Evolutionary conservation across 495 filamentous ascomycete species (phyloP).

Genomic region (Staphylotrichum tortipilum): DNA sequence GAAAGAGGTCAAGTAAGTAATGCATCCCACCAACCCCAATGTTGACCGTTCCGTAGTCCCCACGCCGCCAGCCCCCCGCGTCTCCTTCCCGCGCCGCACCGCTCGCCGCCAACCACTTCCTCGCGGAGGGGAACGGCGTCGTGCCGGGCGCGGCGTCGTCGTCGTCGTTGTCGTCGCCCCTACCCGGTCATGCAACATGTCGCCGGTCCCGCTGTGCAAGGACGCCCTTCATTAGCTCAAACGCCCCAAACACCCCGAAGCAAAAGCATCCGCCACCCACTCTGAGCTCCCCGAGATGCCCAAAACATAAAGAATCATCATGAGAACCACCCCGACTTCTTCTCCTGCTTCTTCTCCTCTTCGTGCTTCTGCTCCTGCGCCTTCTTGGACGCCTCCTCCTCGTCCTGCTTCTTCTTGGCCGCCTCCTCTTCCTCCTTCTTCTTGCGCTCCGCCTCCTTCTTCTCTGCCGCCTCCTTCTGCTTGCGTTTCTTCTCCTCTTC

Average conservation of each 20-base stretch:
- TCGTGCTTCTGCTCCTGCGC: constrained; percentile 11
- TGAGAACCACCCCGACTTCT: constrained; percentile 12
- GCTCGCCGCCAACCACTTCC: background rate
- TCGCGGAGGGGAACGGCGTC: background rate
- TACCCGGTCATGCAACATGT: background rate
- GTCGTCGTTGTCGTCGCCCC: background rate
- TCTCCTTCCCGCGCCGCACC: background rate
- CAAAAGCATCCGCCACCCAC: no score
- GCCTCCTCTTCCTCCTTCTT: constrained; percentile 18
- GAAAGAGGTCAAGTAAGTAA: constrained; percentile 1
- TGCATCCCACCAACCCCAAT: constrained; percentile 2
- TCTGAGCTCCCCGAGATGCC: constrained; percentile 9
- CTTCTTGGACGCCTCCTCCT: constrained; percentile 13
- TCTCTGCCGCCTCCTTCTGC: constrained; percentile 20
- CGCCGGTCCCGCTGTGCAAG: background rate
- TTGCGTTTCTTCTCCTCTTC: constrained; percentile 21
- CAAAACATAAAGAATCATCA: constrained; percentile 8
- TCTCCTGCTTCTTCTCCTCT: constrained; percentile 7
- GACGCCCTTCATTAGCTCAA: constrained; percentile 16
- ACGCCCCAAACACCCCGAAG: constrained; percentile 1
- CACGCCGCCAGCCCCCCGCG: no score
- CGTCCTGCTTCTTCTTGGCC: constrained; percentile 9
- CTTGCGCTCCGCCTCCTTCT: constrained; percentile 16
- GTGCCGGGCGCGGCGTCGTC: background rate
- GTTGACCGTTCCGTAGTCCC: background rate